phyloP scores from a whole-genome alignment of 2,329 filamentous ascomycete genomes.

The Seiridium unicorne region DNA sequence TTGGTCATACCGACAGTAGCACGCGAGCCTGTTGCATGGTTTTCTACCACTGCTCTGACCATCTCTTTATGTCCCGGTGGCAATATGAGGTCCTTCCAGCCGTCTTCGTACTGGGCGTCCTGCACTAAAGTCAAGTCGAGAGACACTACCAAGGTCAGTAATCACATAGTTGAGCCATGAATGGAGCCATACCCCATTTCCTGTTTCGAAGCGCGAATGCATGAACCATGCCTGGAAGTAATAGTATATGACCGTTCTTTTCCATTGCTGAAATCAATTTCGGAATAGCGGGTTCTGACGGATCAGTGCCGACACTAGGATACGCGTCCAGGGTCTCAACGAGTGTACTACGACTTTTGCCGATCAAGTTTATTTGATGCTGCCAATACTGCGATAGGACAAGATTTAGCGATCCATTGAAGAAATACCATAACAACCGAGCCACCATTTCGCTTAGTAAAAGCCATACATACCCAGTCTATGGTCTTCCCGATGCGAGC shows the following conservation, averaged over 20 bases:
- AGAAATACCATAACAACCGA: not conserved
- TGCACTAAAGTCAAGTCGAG: constrained; percentile 12
- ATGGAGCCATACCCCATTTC: constrained; percentile 22
- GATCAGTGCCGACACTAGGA: not conserved
- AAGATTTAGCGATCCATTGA: not conserved
- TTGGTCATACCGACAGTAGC: constrained; percentile 1
- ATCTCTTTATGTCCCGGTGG: constrained; percentile 24
- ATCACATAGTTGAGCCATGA: not conserved
- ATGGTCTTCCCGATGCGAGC: not conserved
- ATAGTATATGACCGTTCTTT: constrained; percentile 11
- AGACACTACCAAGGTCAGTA: constrained; percentile 8
- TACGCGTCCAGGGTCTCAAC: not conserved
- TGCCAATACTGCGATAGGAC: not conserved
- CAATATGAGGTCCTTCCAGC: constrained; percentile 26
- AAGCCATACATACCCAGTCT: not conserved
- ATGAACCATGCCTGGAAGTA: constrained; percentile 20
- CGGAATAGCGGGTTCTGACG: not conserved
- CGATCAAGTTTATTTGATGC: not conserved
- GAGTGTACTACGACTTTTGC: not conserved
- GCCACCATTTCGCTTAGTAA: too few relatives aligned
- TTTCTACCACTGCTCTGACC: constrained; percentile 26
- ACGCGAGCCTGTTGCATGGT: constrained; percentile 14
- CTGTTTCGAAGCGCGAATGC: constrained; percentile 23
- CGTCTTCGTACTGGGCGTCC: constrained; percentile 12
- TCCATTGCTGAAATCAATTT: constrained; percentile 13